These are phyloP conservation scores for Orbilia blumenaviensis DNA, from an alignment of 2,329 filamentous ascomycete genomes.

Conservation along the genomic window DNA sequence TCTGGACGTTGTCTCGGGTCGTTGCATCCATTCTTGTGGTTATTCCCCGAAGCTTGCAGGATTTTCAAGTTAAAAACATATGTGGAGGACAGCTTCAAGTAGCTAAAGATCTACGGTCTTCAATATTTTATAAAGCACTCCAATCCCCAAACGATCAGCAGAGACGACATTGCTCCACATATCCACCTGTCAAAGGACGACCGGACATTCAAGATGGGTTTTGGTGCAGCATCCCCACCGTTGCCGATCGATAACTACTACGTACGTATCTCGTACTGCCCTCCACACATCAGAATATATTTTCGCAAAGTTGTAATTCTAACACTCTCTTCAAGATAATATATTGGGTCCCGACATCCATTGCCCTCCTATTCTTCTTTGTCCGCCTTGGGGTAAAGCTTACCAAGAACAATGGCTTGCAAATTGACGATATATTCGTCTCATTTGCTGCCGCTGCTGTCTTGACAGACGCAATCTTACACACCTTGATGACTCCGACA, in stretches of 20 bases:
- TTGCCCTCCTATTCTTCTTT: conserved; percentile 40
- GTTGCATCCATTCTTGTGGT: conserved; percentile 1
- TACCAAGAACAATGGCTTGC: conserved; percentile 14
- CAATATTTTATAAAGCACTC: conserved; percentile 4
- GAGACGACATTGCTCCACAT: conserved; percentile 2
- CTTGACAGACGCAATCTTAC: conserved; percentile 22
- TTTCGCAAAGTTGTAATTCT: too few relatives aligned
- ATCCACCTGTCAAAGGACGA: background rate
- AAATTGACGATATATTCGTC: conserved; percentile 44
- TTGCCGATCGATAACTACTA: conserved; percentile 44
- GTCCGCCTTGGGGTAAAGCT: conserved; percentile 38
- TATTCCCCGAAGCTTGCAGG: conserved; percentile 46
- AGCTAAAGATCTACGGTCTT: conserved; percentile 31
- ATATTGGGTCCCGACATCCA: conserved; percentile 40
- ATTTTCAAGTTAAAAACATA: conserved; percentile 18
- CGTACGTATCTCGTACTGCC: conserved; percentile 1
- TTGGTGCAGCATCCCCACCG: conserved; percentile 30
- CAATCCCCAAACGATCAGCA: conserved; percentile 17
- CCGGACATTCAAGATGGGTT: conserved; percentile 43
- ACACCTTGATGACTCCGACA: conserved; percentile 42
- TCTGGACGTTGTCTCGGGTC: conserved; percentile 15
- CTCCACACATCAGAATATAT: too few relatives aligned
- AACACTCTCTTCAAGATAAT: conserved; percentile 19
- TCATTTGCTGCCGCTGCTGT: conserved; percentile 33
- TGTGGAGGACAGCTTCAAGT: background rate